Evolutionary conservation across 805 yeast genomes (phyloP).

Genomic region (Candida vartiovaarae): DNA sequence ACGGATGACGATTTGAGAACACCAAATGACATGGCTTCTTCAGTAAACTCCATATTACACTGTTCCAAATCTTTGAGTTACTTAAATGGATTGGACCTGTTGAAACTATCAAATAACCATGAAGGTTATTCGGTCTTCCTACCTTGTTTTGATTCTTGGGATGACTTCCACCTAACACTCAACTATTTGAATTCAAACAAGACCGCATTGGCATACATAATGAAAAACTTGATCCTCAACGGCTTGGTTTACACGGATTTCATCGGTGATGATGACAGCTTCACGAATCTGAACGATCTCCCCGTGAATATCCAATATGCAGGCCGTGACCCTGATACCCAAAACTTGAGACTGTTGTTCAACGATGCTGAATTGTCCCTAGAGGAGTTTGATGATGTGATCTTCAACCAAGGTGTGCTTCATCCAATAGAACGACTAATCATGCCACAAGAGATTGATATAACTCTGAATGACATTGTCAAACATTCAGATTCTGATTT

Average conservation of each 20-base stretch:
- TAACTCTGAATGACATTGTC: slow-evolving; percentile 51
- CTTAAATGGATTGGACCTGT: slow-evolving; percentile 44
- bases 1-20: slow-evolving; percentile 51
- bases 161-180: slow-evolving; percentile 47
- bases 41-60: slow-evolving; percentile 55
- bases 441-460: slow-evolving; percentile 49
- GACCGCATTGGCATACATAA: slow-evolving; percentile 40
- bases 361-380: slow-evolving; percentile 18
- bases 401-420: slow-evolving; percentile 80
- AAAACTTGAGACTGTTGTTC: slow-evolving; percentile 17
- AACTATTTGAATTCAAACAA: slow-evolving; percentile 50
- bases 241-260: slow-evolving; percentile 64
- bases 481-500: slow-evolving; percentile 41
- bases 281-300: slow-evolving; percentile 27
- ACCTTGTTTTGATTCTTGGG: slow-evolving; percentile 78
- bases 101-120: slow-evolving; percentile 44
- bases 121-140: slow-evolving; percentile 69
- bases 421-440: slow-evolving; percentile 56
- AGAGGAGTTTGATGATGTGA: slow-evolving; percentile 47
- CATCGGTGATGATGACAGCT: slow-evolving; percentile 22
- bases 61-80: slow-evolving; percentile 62
- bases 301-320: slow-evolving; percentile 14
- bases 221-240: slow-evolving; percentile 55
- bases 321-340: slow-evolving; percentile 10
- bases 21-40: slow-evolving; percentile 58